Percentiles rank a stretch among this genome's conserved stretches.
Evolutionary conservation across 768 basidiomycete genomes (phyloP).

Genomic region (Hericium coralloides): DNA sequence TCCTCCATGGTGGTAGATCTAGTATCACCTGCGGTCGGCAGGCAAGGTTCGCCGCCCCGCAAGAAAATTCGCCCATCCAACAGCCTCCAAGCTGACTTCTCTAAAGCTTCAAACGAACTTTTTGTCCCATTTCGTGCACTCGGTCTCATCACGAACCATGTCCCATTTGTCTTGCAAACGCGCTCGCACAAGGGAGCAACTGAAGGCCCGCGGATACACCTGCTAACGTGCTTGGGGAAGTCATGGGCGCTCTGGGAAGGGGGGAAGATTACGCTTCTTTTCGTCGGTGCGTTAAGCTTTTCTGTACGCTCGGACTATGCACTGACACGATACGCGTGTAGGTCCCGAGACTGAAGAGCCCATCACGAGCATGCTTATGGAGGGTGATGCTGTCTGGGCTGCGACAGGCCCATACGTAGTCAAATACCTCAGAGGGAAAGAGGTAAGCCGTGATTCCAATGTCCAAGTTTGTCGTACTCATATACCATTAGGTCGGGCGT

Average conservation of each 20-base stretch:
- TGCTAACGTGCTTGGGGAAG: conserved; percentile 80
- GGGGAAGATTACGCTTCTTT: conserved; percentile 83
- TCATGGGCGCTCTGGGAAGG: conserved; percentile 98
- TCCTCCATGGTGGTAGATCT: no score
- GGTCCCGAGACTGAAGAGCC: conserved; percentile 74
- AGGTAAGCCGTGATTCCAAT: no score
- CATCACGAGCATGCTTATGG: conserved; percentile 72
- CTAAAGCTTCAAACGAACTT: conserved; percentile 26
- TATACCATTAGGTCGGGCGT: conserved; percentile 38
- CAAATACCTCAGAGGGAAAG: conserved; percentile 84
- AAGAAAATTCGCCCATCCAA: neutral
- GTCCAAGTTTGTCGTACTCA: neutral
- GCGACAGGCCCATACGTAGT: conserved; percentile 58
- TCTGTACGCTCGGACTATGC: no score
- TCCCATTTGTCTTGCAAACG: conserved; percentile 83
- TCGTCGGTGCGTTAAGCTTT: conserved; percentile 69
- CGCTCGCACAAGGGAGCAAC: conserved; percentile 78
- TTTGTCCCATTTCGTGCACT: conserved; percentile 94
- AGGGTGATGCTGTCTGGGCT: conserved; percentile 82
- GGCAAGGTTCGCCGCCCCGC: neutral
- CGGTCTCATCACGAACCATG: conserved; percentile 86
- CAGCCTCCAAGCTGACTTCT: neutral
- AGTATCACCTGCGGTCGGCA: no score
- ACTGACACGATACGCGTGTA: conserved; percentile 23
- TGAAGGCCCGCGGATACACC: conserved; percentile 72